Base-by-base conservation (phyloP, 2,329 filamentous ascomycete genomes). In the Sporothrix phasma region DNA sequence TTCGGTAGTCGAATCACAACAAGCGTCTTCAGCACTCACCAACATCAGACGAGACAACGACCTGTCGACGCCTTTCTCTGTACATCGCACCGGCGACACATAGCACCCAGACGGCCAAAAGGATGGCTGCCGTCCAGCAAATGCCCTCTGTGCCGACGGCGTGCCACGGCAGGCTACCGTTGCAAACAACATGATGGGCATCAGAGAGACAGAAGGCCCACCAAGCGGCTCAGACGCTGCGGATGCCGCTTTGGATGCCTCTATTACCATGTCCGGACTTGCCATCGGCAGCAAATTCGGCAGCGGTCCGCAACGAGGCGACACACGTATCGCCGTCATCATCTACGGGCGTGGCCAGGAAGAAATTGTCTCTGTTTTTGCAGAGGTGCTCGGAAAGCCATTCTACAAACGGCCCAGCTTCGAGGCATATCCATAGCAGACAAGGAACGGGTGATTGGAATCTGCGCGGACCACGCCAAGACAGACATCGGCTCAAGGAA, bases 311-410 rank as follows among this genome's bases (percentile, higher is more conserved):
- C 76, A 78, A 66, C 75, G 73, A 43, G 84, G 84, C 29, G 84
- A 87, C 69, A 78, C 78, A 8, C 79, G 84, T 63, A 84, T 82
- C 58, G 83, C 84, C 31, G 81, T 85, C 39, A 84, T 94, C 66
- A 75, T 93, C 19, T 90, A 88, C 73, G 85, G 87, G 11, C 79
- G 79, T 24, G 87, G 84, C 19, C 88, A 93, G 73, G 87, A 92
- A 66, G 81, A 82, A 46, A 89, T 94, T 67, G 85, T 92, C 31
- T 83, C 84, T 24, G 78, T 89, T 39, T 88, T 92, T 69, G 89
- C 90, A 29, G 88, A 93, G 70, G 87, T 93, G 7, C 76, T 94
- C 47, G 90, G 90, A 15, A 90, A 92, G 72, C 83, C 87, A 22
- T 87, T 83, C 75, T 82, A 81, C 65, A 77, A 87, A 49, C 83